Base-by-base conservation (phyloP, 2,329 filamentous ascomycete species). In the Aspergillus carbonarius region DNA sequence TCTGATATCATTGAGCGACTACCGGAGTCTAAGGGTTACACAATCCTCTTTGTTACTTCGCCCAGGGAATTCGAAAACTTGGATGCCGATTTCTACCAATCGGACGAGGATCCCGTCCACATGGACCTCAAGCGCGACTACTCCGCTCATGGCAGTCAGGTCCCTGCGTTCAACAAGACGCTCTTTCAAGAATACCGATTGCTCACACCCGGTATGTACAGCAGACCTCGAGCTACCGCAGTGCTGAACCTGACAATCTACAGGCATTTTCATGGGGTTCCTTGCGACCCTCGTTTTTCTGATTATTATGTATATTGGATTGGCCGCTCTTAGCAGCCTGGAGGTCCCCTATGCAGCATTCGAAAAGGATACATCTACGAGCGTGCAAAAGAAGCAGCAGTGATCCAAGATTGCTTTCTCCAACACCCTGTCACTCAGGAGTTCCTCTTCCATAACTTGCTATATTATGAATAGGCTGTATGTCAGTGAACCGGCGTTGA, bases 341-440 rank as follows among this genome's bases (percentile, higher is more conserved):
- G 83, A 97, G 74, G 91, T 98, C 30, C 90, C 91, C 1, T 98
- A 98, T 74, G 92, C 90, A 63, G 92, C 95, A 1, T 99, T 98
- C 73, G 93, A 96, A 73, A 97, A 96, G 82, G 93, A 97, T 68
- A 96, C 92, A 82, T 91, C 92, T 0, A 91, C 92, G n/a, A 82
- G 87, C 37, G 89, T 89, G 32, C 91, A 96, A 77, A 96, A 93
- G 85, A 96, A 86, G 73, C 76, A 92, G 80, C 83, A 88, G 76
- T 83, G 64, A 66, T 63, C 55, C 55, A 54, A 51, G 54, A 35
- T 53, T 53, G 44, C 48, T 46, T 23, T 48, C n/a, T 47, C 55
- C 32, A 42, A 52, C 35, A 56, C 51, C 48, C 55, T 50, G 32
- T 40, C 40, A 25, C 17, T 34, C 50, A 30, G 27, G 20, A n/a